These are phyloP conservation scores for Eremothecium coryli DNA, from an alignment of 1,139 yeast species.

Conservation along the genomic window DNA sequence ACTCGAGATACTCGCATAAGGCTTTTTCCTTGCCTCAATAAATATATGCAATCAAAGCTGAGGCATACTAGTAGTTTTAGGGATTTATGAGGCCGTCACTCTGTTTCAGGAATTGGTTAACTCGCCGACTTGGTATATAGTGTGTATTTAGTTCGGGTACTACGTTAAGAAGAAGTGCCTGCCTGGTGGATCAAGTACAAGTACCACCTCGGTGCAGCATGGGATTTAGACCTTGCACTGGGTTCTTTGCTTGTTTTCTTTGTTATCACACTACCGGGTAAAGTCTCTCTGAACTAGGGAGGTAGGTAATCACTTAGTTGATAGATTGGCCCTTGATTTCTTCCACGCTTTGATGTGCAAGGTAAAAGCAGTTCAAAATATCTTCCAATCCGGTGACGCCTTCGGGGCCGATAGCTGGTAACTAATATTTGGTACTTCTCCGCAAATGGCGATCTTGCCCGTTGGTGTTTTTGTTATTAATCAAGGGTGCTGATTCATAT, in stretches of 20 bases:
- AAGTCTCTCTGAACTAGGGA: constrained; percentile 47
- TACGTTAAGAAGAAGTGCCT: constrained; percentile 42
- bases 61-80: too few relatives aligned
- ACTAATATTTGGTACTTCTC: too few relatives aligned
- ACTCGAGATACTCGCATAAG: too few relatives aligned
- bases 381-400: neutral
- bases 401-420: too few relatives aligned
- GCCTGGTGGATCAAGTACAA: constrained; percentile 63
- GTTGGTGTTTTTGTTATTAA: too few relatives aligned
- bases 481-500: too few relatives aligned
- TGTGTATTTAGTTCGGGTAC: constrained; percentile 44
- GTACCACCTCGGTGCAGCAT: constrained; percentile 48
- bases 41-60: too few relatives aligned
- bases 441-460: too few relatives aligned
- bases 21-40: too few relatives aligned
- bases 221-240: constrained; percentile 49
- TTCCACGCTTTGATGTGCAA: neutral
- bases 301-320: constrained; percentile 44
- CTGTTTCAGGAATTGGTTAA: too few relatives aligned
- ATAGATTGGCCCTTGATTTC: too few relatives aligned
- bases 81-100: too few relatives aligned
- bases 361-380: neutral
- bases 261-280: constrained; percentile 33
- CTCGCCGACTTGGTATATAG: constrained; percentile 40
- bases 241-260: constrained; percentile 44